A percentile compares a stretch with the other conserved stretches of the same genome.
phyloP scores from a whole-genome alignment of 2,329 filamentous ascomycete species.

The Colletotrichum gloeosporioides region DNA sequence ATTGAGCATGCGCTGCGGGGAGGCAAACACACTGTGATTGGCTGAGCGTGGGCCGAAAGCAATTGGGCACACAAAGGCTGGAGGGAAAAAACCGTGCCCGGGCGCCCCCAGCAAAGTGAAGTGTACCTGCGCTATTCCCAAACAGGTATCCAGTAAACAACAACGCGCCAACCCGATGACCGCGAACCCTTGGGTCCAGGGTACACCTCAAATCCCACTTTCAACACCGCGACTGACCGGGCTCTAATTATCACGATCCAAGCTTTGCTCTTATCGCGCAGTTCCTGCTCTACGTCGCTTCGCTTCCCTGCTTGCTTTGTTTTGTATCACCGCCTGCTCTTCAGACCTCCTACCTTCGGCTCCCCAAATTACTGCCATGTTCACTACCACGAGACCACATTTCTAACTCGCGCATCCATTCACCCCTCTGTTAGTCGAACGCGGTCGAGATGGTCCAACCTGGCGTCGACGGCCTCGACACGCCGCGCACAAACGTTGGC shows the following conservation, averaged over 20 bases:
- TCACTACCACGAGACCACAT: not conserved
- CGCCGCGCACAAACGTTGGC: constrained; percentile 82
- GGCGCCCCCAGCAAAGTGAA: not conserved
- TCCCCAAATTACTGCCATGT: constrained; percentile 4
- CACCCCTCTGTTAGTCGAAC: not conserved
- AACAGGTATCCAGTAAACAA: constrained; percentile 48
- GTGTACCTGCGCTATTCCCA: constrained; percentile 32
- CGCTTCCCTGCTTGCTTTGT: not conserved
- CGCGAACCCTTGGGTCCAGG: constrained; percentile 15
- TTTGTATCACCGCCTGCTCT: not conserved
- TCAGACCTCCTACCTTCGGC: not conserved
- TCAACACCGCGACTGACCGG: constrained; percentile 11
- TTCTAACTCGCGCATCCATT: constrained; percentile 3
- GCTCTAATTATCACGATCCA: constrained; percentile 6
- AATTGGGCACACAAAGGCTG: not conserved
- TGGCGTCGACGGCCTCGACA: constrained; percentile 74
- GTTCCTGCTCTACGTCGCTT: not conserved
- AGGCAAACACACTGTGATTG: not conserved
- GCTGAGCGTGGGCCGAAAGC: not conserved
- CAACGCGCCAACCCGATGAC: constrained; percentile 18
- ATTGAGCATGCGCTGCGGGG: not conserved
- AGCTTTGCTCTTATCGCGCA: not conserved
- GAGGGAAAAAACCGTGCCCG: not conserved
- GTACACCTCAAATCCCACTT: constrained; percentile 9
- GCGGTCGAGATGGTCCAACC: constrained; percentile 65